Percentiles rank a stretch among this genome's conserved stretches.
Conservation (phyloP, 768 basidiomycete genomes). For the Russula emetica region DNA sequence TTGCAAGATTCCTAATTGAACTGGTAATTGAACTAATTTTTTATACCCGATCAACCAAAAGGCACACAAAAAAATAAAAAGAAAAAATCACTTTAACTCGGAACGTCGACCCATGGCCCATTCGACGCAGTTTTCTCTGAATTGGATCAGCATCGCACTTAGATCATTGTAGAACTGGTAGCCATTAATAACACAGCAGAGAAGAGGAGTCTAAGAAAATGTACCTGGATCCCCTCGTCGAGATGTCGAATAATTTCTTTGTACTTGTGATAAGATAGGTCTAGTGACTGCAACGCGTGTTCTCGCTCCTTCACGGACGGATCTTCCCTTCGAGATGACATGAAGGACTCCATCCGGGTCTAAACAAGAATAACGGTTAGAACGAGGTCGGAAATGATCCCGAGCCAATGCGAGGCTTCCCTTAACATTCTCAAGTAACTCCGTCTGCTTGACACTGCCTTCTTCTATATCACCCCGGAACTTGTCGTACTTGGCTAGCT, state of each 20-base stretch:
- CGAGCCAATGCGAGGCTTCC: conserved; percentile 38
- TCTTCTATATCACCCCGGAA: conserved; percentile 53
- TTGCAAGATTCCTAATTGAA: conserved; percentile 38
- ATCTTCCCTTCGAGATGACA: conserved; percentile 75
- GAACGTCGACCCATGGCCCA: conserved; percentile 71
- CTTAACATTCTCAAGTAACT: conserved; percentile 62
- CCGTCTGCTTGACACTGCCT: conserved; percentile 56
- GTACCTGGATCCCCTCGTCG: conserved; percentile 82
- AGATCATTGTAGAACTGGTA: conserved; percentile 88
- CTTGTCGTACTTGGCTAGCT: conserved; percentile 76
- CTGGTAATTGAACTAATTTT: conserved; percentile 40
- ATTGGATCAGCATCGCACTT: conserved; percentile 61
- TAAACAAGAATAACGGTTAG: conserved; percentile 33
- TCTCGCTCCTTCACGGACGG: conserved; percentile 75
- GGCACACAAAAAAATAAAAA: neutral
- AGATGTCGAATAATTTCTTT: conserved; percentile 79
- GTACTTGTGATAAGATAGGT: conserved; percentile 84
- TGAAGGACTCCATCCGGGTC: conserved; percentile 65
- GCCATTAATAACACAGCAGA: neutral
- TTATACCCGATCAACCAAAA: conserved; percentile 26
- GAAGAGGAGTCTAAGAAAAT: conserved; percentile 17
- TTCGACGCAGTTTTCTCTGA: conserved; percentile 68
- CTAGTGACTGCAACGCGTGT: conserved; percentile 73
- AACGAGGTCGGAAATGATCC: neutral
- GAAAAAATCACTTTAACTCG: conserved; percentile 58